Percentiles rank a stretch among this genome's conserved stretches.
phyloP scores from a whole-genome alignment of 2,329 filamentous ascomycete species.

The Cercospora citrullina region DNA sequence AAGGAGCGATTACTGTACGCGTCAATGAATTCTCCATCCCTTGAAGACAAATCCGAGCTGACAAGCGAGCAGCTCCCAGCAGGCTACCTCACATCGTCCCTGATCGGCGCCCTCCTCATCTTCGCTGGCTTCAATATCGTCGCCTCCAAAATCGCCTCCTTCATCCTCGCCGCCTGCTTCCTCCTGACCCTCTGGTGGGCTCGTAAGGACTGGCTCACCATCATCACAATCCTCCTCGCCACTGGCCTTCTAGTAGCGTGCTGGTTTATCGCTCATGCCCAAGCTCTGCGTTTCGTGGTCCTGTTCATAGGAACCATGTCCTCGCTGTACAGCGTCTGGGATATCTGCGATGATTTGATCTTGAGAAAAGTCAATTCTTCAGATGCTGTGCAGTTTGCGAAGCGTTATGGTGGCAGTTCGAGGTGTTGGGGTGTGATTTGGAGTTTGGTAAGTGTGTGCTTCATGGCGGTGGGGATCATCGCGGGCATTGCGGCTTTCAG shows the following conservation, averaged over 20 bases:
- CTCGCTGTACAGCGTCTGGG: slow-evolving; percentile 77
- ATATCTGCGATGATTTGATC: slow-evolving; percentile 82
- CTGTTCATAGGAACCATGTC: slow-evolving; percentile 83
- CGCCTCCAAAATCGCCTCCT: slow-evolving; percentile 74
- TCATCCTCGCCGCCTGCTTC: slow-evolving; percentile 72
- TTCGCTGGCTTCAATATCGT: slow-evolving; percentile 82
- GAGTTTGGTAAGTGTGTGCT: slow-evolving; percentile 68
- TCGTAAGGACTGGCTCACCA: slow-evolving; percentile 73
- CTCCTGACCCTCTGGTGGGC: slow-evolving; percentile 82
- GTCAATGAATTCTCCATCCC: background rate
- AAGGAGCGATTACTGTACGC: slow-evolving; percentile 60
- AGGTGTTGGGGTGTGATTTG: slow-evolving; percentile 81
- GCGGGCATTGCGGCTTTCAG: slow-evolving; percentile 75
- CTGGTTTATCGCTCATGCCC: slow-evolving; percentile 78
- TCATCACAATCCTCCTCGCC: slow-evolving; percentile 67
- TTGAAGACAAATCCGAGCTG: too few relatives aligned
- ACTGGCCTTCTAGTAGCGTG: slow-evolving; percentile 70
- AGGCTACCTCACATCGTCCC: slow-evolving; percentile 73
- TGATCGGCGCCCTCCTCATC: slow-evolving; percentile 75
- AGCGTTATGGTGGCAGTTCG: slow-evolving; percentile 74
- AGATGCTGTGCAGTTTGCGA: slow-evolving; percentile 75
- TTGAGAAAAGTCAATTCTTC: slow-evolving; percentile 77
- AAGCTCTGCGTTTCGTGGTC: slow-evolving; percentile 66
- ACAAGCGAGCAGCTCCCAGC: slow-evolving; percentile 56
- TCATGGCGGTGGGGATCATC: slow-evolving; percentile 74